Base-by-base conservation (phyloP, 495 filamentous ascomycete genomes). In the Pyrenopolyporus hunteri region DNA sequence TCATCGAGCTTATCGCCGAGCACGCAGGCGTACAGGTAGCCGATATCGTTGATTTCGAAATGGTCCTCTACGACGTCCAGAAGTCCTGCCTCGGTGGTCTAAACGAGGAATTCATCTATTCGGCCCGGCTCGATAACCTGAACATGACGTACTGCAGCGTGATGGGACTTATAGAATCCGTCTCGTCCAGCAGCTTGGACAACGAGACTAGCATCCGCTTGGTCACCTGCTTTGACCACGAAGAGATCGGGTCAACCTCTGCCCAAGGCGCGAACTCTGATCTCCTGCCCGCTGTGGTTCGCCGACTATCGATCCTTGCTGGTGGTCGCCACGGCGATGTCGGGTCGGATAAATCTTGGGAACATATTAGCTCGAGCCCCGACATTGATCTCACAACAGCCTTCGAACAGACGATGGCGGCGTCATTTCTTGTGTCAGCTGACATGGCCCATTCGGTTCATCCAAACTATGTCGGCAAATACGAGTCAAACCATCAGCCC, bases 401-500 rank as follows among this genome's bases (percentile, higher is more conserved):
- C 26, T 97, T 93, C 68, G 94, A 98, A 74, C 92, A 98, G 77
- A 93, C 90, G 10, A 83, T 97, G 40, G 82, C 90, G 19, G 89
- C 87, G n/a, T 96, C 91, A 1, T 96, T 99, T 80, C 83, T 99
- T 33, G 81, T 98, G 59, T 97, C 93, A 6, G 95, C 95, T 32
- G 94, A 99, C 72, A 97, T 98, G 93, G 92, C 95, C 2, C 94
- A 99, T 76, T 86, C 86, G 1, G 86, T 98, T 11, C 88, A 99
- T 73, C 94, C 94, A 29, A 99, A 99, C 77, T 98, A 96, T 74
- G 77, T 86, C 0, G 82, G 73, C 58, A 98, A 98, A 76, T 96
- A 98, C 74, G 94, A 99, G 78, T 72, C 83, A 31, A 87, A 89
- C 59, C 94, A 98, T 76, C 84, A 88, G 48, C 94, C 95, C 3